Evolutionary conservation across 208 protist species (phyloP).

Genomic region (Leptomonas seymouri): DNA sequence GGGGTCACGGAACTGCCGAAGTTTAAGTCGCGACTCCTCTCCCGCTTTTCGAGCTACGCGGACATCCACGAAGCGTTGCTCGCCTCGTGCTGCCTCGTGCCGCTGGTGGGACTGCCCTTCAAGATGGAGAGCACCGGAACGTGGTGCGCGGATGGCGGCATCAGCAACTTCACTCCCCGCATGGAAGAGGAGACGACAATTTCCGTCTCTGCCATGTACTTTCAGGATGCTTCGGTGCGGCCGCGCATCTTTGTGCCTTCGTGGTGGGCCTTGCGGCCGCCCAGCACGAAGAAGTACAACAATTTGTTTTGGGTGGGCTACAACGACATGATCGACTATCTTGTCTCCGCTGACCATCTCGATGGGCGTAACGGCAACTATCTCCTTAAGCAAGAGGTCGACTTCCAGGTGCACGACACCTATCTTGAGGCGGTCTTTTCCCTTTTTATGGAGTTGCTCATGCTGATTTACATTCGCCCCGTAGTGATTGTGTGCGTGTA

Average conservation of each 20-base stretch:
- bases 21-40: slow-evolving; percentile 45
- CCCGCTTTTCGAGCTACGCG: slow-evolving; percentile 46
- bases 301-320: slow-evolving; percentile 84
- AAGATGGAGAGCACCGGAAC: slow-evolving; percentile 58
- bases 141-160: slow-evolving; percentile 75
- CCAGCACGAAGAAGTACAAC: slow-evolving; percentile 41
- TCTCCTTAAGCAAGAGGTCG: slow-evolving; percentile 47
- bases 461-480: slow-evolving; percentile 61
- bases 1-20: slow-evolving; percentile 66
- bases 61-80: slow-evolving; percentile 57
- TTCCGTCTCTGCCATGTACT: slow-evolving; percentile 85
- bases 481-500: slow-evolving; percentile 60
- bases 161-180: slow-evolving; percentile 71
- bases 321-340: slow-evolving; percentile 79
- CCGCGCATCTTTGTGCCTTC: slow-evolving; percentile 70
- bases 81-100: slow-evolving; percentile 75
- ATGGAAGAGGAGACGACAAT: slow-evolving; percentile 60
- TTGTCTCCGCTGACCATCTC: slow-evolving; percentile 49
- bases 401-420: slow-evolving; percentile 42
- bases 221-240: slow-evolving; percentile 63
- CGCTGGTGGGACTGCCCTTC: slow-evolving; percentile 76
- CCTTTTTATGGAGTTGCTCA: slow-evolving; percentile 44
- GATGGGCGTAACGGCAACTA: slow-evolving; percentile 24
- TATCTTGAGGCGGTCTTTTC: slow-evolving; percentile 37
- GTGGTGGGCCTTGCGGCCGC: slow-evolving; percentile 76